Base-by-base conservation (phyloP, 2,329 filamentous ascomycete genomes). In the Exophiala xenobiotica region DNA sequence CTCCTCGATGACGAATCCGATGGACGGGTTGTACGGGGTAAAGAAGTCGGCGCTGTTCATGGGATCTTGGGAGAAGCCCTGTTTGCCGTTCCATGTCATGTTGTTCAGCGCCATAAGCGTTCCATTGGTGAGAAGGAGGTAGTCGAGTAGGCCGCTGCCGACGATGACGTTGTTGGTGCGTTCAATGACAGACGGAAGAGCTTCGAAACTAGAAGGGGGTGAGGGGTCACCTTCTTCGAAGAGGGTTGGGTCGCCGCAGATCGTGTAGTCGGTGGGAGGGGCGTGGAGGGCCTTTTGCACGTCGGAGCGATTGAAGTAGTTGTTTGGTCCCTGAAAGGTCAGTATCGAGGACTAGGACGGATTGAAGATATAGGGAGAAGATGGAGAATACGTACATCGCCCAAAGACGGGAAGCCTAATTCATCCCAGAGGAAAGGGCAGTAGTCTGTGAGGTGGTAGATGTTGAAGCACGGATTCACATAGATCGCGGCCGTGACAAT, bases 381-480 rank as follows among this genome's bases (percentile, higher is more conserved):
- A 11, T 19, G 16, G 24, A 27, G 12, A 14, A 14, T 3, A 47
- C 82, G 0, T 48, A 53, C 50, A 39, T 12, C 29, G 33, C 29
- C 47, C 31, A 56, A 43, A 26, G 55, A 58, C 0, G 86, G 83
- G 68, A 86, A 85, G 14, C 82, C 82, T 2, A 91, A 74, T 0
- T 86, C 80, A 51, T 89, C 83, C 76, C 81, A 88, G 1, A 80
- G 71, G 3, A 83, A 61, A 0, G 88, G 88, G 65, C 88, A 93
- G n/a, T 82, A 86, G 6, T 81, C 83, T 2, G 80, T 80, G 11
- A 91, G 78, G 38, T 87, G 80, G 69, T 92, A 92, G 6, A 87
- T 72, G 66, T 90, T 82, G 70, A 87, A 93, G 73, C 89, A 93
- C 0, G 88, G 88, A 70, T 93, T 93, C 23, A 80, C 68, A 1